A percentile compares a stretch with the other conserved stretches of the same genome.
These are phyloP conservation scores for Phoenix dactylifera DNA, from an alignment of 176 grass and related monocot species.

Conservation along the genomic window DNA sequence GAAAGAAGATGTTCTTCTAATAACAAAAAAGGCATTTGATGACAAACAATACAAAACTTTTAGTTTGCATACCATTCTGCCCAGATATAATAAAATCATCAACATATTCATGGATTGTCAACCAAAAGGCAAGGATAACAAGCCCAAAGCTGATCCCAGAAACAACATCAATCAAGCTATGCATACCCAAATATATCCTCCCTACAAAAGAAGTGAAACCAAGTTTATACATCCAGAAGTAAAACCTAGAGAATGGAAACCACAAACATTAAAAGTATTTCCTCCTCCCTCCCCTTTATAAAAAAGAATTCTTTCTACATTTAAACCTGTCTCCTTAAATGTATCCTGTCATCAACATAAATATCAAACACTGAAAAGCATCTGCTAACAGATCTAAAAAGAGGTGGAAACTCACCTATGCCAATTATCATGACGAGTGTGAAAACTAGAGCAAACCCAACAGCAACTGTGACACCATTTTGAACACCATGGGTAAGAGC, in stretches of 20 bases:
- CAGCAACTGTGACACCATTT: slow-evolving; percentile 13
- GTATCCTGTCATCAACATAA: no score
- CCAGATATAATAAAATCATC: slow-evolving; percentile 76
- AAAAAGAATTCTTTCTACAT: no score
- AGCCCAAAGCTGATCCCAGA: slow-evolving; percentile 64
- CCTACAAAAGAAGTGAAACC: slow-evolving; percentile 24
- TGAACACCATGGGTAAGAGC: slow-evolving; percentile 34
- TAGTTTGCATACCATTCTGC: slow-evolving; percentile 52
- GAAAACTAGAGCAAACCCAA: slow-evolving; percentile 37
- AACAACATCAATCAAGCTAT: slow-evolving; percentile 74
- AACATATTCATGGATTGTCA: slow-evolving; percentile 47
- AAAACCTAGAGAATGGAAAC: no score
- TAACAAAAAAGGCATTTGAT: not conserved
- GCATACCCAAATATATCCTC: slow-evolving; percentile 95
- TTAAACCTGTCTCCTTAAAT: no score
- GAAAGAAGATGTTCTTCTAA: slow-evolving; percentile 2
- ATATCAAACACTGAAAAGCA: no score
- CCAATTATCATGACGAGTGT: slow-evolving; percentile 47
- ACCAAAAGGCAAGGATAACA: slow-evolving; percentile 81
- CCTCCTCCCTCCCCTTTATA: no score
- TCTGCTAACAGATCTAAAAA: no score
- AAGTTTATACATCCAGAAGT: no score
- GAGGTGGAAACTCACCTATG: slow-evolving; percentile 41
- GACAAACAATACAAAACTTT: no score
- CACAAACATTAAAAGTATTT: no score